Base-by-base conservation (phyloP, 139 green algal genomes). In the Coelastrella sp. region DNA sequence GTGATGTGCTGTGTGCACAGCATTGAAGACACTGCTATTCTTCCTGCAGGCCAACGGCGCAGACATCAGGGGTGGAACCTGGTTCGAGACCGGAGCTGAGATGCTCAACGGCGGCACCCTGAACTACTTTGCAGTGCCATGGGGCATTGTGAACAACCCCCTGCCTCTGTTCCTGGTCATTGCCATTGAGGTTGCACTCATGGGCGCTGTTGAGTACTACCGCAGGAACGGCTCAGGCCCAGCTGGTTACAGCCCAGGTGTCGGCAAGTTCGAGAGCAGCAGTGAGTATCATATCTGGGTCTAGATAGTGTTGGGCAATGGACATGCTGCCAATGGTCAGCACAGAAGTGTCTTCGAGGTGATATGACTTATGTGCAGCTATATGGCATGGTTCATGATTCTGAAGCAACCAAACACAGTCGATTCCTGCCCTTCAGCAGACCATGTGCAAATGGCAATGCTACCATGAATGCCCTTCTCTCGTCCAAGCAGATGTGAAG, bases 91-190 rank as follows among this genome's bases (percentile, higher is more conserved):
- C 66, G 96, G 96, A 66, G 96, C 97, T 27, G 94, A 96, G 93
- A 99, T 99, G 96, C 94, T 99, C 59, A 96, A 98, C 92, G 97
- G 96, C 78, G 96, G 96, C 93, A 98, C 95, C 90, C 94, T 99
- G 61, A 97, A 99, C 96, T 99, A 98, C 94, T 98, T 98, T 89
- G 98, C 96, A 20, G 95, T 99, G 89, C 97, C 97, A 35, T 98
- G 94, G 91, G 96, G 92, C 87, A 94, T 98, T 80, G 70, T 99
- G 8, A 89, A 89, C 93, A 99, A 99, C 96, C 96, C 96, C 15
- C 96, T 99, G 92, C 97, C 97, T 60, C 95, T 99, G 82, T 90
- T 97, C 70, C 89, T 91, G 17, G 96, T 98, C 19, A 93, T 95
- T 82, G 95, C 91, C 57, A 94, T 98, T 59, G 94, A 99, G 93